Conservation (phyloP, 257 asterid species). For the Anisodus tanguticus region DNA sequence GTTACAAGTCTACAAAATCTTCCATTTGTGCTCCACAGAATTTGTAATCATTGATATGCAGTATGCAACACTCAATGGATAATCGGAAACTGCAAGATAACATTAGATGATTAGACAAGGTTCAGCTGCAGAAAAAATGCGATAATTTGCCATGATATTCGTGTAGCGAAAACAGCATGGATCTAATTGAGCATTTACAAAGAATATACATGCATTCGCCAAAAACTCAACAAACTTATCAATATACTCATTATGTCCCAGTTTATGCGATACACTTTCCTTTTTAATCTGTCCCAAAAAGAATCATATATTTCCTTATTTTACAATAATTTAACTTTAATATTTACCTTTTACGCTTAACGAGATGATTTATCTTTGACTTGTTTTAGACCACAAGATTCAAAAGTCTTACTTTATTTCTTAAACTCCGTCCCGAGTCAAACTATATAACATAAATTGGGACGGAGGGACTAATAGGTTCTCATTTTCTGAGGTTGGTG, state of each 20-base stretch:
- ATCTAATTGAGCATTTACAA: conserved; percentile 18
- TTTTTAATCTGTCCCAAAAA: too few relatives aligned
- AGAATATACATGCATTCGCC: not conserved
- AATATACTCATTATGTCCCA: not conserved
- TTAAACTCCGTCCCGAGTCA: too few relatives aligned
- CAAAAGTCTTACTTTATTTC: too few relatives aligned
- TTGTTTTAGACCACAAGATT: too few relatives aligned
- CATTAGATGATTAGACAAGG: conserved; percentile 7
- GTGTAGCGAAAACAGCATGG: not conserved
- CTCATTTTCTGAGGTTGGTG: not conserved
- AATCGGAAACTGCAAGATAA: conserved; percentile 75
- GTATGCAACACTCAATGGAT: conserved; percentile 85
- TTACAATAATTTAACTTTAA: too few relatives aligned
- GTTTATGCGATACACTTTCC: too few relatives aligned
- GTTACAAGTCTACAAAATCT: conserved; percentile 52
- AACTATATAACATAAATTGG: too few relatives aligned
- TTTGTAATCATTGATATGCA: conserved; percentile 76
- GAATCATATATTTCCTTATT: too few relatives aligned
- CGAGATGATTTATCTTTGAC: too few relatives aligned
- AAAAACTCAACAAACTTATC: not conserved
- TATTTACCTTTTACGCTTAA: too few relatives aligned
- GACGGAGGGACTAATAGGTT: not conserved
- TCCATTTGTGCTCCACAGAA: conserved; percentile 77
- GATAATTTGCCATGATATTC: not conserved
- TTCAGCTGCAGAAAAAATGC: not conserved